These are phyloP conservation scores for Tricholoma bakamatsutake DNA, from an alignment of 768 basidiomycete species.

Conservation along the genomic window DNA sequence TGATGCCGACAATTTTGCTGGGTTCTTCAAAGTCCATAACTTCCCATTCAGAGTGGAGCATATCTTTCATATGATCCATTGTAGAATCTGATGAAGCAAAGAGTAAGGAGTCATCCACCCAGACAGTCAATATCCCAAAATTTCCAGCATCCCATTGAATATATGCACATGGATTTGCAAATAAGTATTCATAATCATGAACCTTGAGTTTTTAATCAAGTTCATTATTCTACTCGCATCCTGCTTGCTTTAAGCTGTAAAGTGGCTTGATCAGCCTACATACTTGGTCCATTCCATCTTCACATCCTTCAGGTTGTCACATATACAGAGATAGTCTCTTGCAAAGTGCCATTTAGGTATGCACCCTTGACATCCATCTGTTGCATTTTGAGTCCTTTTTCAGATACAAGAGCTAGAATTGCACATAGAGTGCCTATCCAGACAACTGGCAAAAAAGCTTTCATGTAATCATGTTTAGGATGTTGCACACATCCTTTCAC, in stretches of 20 bases:
- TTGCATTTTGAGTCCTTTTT: background rate
- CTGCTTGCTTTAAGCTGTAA: slow-evolving; percentile 9
- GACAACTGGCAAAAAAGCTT: slow-evolving; percentile 18
- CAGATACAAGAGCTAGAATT: slow-evolving; percentile 19
- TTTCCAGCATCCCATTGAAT: slow-evolving; percentile 1
- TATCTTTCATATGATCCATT: background rate
- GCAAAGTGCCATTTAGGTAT: slow-evolving; percentile 8
- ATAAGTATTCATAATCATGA: slow-evolving; percentile 12
- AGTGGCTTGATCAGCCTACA: slow-evolving; percentile 2
- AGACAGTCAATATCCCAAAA: slow-evolving; percentile 18
- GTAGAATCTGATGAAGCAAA: slow-evolving; percentile 1
- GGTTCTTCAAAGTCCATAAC: background rate
- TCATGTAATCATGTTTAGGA: slow-evolving; percentile 26
- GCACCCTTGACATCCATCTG: background rate
- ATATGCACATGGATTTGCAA: slow-evolving; percentile 20
- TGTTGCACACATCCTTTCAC: slow-evolving; percentile 30
- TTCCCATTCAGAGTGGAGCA: background rate
- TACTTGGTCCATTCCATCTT: slow-evolving; percentile 6
- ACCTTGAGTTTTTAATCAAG: slow-evolving; percentile 15
- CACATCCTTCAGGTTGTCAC: slow-evolving; percentile 19
- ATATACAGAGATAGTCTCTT: slow-evolving; percentile 30
- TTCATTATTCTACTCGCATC: slow-evolving; percentile 23
- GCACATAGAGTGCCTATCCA: slow-evolving; percentile 10
- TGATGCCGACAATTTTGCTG: background rate
- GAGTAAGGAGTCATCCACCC: slow-evolving; percentile 24